Base-by-base conservation (phyloP, 2,329 filamentous ascomycete genomes). In the Sphaerulina musiva region DNA sequence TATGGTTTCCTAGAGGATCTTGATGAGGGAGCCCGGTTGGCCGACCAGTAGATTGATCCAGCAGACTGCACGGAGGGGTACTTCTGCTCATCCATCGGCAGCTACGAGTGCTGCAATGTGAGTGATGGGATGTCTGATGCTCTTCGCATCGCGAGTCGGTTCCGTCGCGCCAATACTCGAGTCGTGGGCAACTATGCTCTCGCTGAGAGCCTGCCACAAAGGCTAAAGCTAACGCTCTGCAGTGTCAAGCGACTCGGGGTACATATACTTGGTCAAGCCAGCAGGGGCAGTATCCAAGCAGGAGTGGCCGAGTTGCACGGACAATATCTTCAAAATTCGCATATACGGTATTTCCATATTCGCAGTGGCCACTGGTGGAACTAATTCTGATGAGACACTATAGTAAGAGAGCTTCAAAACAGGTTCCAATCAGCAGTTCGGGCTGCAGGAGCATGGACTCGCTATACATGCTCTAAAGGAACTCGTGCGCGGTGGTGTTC, bases 301-400 rank as follows among this genome's bases (percentile, higher is more conserved):
- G 8, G 39, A 29, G 2, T 58, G 45, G 2, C 45, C 42, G 10
- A 56, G 38, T 11, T 56, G 56, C 23, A 56, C 6, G 10, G 53
- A 47, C 34, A 60, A 32, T 34, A 54, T 51, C n/a, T 58, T 58
- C 32, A 60, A 23, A 9, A 43, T 34, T 11, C 56, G 51, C 58
- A 60, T 60, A 38, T 60, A 53, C 14, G 14, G 14, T 17, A 17
- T 17, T 17, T 11, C 51, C 48, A 39, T 52, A 32, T 20, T 58
- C 58, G 44, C 56, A 59, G 11, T 51, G 48, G 20, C 59, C 59
- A 6, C 51, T 61, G 10, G 54, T 52, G 10, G 55, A 49, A 45
- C 57, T 60, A 26, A 61, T 57, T 20, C 47, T 53, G 29, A 58
- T 55, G 11, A 62, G 48, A 9, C 55, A 48, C 60, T 59, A 62